Evolutionary conservation across 2,329 filamentous ascomycete species (phyloP).

Genomic region (Penicillium glabrum): DNA sequence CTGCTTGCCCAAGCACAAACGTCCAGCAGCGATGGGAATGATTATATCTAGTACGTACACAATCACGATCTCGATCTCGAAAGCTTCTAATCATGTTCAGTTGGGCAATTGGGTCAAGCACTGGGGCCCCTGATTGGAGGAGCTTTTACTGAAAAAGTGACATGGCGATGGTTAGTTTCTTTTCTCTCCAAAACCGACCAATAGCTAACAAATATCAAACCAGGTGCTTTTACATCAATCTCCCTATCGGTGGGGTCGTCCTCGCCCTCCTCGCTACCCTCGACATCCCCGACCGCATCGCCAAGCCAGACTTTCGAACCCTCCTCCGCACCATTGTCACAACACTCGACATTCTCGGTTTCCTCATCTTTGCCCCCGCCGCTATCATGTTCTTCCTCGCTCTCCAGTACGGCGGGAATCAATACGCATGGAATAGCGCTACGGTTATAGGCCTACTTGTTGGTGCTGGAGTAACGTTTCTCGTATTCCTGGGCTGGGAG

Average conservation of each 20-base stretch:
- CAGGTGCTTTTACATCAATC: constrained; percentile 40
- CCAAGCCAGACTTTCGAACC: neutral
- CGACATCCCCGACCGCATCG: constrained; percentile 9
- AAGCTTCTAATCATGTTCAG: neutral
- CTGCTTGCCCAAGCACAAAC: constrained; percentile 23
- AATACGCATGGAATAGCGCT: constrained; percentile 36
- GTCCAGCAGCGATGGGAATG: no score
- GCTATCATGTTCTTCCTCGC: constrained; percentile 46
- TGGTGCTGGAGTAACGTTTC: constrained; percentile 38
- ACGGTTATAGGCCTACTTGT: constrained; percentile 48
- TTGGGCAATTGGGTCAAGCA: constrained; percentile 9
- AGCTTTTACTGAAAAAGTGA: constrained; percentile 16
- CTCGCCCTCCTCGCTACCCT: constrained; percentile 27
- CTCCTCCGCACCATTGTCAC: constrained; percentile 2
- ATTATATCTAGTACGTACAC: no score
- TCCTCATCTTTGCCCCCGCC: constrained; percentile 24
- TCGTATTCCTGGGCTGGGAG: constrained; percentile 40
- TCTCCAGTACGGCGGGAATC: constrained; percentile 46
- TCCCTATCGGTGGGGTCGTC: constrained; percentile 35
- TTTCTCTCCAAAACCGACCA: no score
- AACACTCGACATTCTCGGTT: constrained; percentile 18
- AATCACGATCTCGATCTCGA: no score
- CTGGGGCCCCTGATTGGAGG: constrained; percentile 15
- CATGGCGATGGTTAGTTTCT: constrained; percentile 15
- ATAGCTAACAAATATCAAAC: no score